Evolutionary conservation across 2,329 filamentous ascomycete species (phyloP).

Genomic region (Clarireedia hainanense): DNA sequence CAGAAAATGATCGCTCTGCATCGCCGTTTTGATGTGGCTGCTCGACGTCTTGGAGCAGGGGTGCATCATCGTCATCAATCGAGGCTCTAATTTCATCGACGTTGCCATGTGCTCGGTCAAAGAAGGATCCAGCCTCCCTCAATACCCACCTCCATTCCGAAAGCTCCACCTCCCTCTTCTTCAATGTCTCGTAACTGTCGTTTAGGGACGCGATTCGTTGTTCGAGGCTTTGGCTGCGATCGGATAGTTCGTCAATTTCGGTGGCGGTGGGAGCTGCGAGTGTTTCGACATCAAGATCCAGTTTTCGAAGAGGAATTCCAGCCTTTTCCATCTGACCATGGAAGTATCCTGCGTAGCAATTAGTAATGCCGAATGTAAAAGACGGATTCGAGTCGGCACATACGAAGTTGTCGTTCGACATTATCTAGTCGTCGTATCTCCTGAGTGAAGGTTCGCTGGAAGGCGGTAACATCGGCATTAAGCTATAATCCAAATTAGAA

Average conservation of each 20-base stretch:
- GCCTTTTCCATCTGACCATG: constrained; percentile 93
- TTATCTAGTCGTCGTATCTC: constrained; percentile 97
- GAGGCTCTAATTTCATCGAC: constrained; percentile 94
- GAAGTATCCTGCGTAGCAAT: constrained; percentile 65
- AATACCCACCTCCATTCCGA: constrained; percentile 98
- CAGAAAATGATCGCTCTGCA: constrained; percentile 80
- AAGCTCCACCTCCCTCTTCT: constrained; percentile 93
- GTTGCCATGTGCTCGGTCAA: constrained; percentile 90
- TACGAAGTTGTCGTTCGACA: constrained; percentile 94
- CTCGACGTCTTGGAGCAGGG: constrained; percentile 86
- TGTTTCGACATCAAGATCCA: constrained; percentile 82
- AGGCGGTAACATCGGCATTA: constrained; percentile 86
- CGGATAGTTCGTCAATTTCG: constrained; percentile 92
- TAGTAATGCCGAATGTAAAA: constrained; percentile 9
- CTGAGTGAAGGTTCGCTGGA: constrained; percentile 94
- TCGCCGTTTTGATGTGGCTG: constrained; percentile 58
- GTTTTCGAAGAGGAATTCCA: constrained; percentile 74
- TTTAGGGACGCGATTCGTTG: constrained; percentile 86
- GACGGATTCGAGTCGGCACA: constrained; percentile 31
- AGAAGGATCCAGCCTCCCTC: constrained; percentile 93
- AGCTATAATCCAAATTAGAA: constrained; percentile 48
- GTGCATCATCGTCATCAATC: constrained; percentile 78
- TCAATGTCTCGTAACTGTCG: constrained; percentile 96
- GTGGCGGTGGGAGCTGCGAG: constrained; percentile 82
- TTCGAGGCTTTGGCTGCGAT: constrained; percentile 87